phyloP scores from a whole-genome alignment of 2,329 filamentous ascomycete species.

The Paecilomyces variotii region DNA sequence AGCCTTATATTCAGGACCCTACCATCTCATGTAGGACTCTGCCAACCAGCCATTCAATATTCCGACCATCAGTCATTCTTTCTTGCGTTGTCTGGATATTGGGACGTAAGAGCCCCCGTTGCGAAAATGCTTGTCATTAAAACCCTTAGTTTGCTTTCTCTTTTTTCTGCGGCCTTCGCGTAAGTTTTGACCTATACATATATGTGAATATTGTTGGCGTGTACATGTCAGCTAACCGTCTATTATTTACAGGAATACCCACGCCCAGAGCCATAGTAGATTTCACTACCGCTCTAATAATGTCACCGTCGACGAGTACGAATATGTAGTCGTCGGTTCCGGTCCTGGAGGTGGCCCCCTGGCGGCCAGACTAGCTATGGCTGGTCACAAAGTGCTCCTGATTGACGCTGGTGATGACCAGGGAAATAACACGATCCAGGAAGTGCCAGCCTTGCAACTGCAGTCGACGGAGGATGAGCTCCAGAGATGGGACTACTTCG shows the following conservation, averaged over 20 bases:
- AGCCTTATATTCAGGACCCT: not conserved
- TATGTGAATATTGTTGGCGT: not conserved
- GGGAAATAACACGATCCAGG: slow-evolving; percentile 42
- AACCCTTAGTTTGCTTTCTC: slow-evolving; percentile 8
- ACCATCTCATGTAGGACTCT: not conserved
- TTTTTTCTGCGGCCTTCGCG: slow-evolving; percentile 9
- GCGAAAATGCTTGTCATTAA: slow-evolving; percentile 7
- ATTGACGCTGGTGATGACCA: slow-evolving; percentile 46
- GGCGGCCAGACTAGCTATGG: slow-evolving; percentile 27
- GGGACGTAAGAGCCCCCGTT: not conserved
- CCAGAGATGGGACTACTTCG: slow-evolving; percentile 56
- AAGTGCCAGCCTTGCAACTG: slow-evolving; percentile 48
- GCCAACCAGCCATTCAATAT: not conserved
- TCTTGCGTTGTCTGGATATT: not conserved
- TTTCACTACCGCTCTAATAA: slow-evolving; percentile 6
- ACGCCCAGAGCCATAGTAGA: not conserved
- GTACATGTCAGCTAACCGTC: not conserved
- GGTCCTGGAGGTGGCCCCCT: slow-evolving; percentile 30
- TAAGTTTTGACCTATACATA: slow-evolving; percentile 3
- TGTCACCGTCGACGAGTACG: slow-evolving; percentile 15
- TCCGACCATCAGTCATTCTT: not conserved
- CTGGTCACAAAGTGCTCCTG: slow-evolving; percentile 28
- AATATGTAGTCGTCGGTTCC: slow-evolving; percentile 33
- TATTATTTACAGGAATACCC: not conserved
- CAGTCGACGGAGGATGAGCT: slow-evolving; percentile 48